phyloP scores from a whole-genome alignment of 768 basidiomycete species.

The Coprinopsis strossmayeri region DNA sequence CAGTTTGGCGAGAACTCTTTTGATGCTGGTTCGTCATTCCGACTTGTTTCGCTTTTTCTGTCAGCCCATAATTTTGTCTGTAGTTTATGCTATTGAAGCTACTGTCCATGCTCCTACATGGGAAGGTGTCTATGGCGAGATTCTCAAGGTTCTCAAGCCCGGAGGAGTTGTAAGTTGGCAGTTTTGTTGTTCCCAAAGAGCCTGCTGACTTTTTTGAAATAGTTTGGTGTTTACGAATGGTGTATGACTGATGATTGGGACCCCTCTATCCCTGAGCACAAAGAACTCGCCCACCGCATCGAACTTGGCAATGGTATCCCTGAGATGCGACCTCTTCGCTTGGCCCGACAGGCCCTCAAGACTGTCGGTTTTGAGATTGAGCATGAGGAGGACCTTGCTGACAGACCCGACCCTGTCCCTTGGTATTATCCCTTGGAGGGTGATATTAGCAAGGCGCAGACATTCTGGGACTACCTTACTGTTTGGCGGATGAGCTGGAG shows the following conservation, averaged over 20 bases:
- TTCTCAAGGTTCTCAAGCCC: slow-evolving; percentile 90
- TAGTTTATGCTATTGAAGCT: slow-evolving; percentile 96
- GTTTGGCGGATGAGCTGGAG: slow-evolving; percentile 89
- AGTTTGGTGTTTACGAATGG: slow-evolving; percentile 99
- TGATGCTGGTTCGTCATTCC: slow-evolving; percentile 70
- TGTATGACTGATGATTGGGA: slow-evolving; percentile 97
- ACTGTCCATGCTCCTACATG: slow-evolving; percentile 94
- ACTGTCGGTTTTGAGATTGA: slow-evolving; percentile 82
- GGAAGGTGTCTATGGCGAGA: slow-evolving; percentile 94
- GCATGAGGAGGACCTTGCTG: slow-evolving; percentile 93
- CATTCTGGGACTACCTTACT: slow-evolving; percentile 83
- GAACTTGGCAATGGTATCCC: slow-evolving; percentile 97
- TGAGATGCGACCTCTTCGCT: slow-evolving; percentile 80
- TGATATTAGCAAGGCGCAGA: slow-evolving; percentile 88
- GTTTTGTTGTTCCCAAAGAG: too few species aligned
- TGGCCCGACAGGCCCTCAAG: slow-evolving; percentile 70
- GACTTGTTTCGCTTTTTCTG: background rate
- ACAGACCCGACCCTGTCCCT: slow-evolving; percentile 64
- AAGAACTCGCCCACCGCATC: slow-evolving; percentile 83
- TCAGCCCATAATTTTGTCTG: slow-evolving; percentile 8
- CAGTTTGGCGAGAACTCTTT: slow-evolving; percentile 90
- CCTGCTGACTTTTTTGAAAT: slow-evolving; percentile 9
- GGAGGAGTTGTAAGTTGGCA: slow-evolving; percentile 75
- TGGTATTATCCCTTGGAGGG: slow-evolving; percentile 99
- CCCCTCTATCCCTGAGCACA: slow-evolving; percentile 78